Evolutionary conservation across 495 filamentous ascomycete species (phyloP).

Genomic region (Penicillium turbatum): DNA sequence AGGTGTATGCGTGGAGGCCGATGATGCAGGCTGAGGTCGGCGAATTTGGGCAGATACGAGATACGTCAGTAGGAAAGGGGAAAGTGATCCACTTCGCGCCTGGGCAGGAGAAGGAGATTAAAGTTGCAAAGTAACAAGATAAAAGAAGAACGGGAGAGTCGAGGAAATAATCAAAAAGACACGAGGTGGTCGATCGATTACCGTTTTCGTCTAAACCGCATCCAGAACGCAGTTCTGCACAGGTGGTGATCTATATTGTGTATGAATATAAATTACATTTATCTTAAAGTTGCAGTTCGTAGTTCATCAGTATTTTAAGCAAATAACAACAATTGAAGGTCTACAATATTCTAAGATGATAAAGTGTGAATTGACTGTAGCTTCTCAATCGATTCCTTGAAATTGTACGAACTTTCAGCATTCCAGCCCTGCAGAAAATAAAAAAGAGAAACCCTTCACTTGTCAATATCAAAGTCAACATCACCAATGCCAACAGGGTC

Average conservation of each 20-base stretch:
- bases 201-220: constrained; percentile 3
- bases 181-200: constrained; percentile 1
- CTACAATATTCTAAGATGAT: too few species aligned
- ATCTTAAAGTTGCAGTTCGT: too few species aligned
- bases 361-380: too few species aligned
- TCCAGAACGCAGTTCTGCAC: background rate
- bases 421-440: too few species aligned
- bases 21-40: background rate
- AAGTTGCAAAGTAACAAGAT: background rate
- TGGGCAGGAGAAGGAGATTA: background rate
- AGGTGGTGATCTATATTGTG: too few species aligned
- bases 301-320: too few species aligned
- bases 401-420: too few species aligned
- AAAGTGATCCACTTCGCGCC: background rate
- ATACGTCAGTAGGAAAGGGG: constrained; percentile 12
- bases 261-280: too few species aligned
- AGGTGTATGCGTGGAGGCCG: background rate
- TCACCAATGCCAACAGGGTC: background rate
- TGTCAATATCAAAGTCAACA: too few species aligned
- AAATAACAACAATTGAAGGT: too few species aligned
- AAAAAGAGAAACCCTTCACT: too few species aligned
- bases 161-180: background rate
- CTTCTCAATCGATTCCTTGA: too few species aligned
- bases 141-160: background rate
- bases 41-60: constrained; percentile 1